Evolutionary conservation across 139 green algal species (phyloP).

Genomic region (Micractinium sp.): DNA sequence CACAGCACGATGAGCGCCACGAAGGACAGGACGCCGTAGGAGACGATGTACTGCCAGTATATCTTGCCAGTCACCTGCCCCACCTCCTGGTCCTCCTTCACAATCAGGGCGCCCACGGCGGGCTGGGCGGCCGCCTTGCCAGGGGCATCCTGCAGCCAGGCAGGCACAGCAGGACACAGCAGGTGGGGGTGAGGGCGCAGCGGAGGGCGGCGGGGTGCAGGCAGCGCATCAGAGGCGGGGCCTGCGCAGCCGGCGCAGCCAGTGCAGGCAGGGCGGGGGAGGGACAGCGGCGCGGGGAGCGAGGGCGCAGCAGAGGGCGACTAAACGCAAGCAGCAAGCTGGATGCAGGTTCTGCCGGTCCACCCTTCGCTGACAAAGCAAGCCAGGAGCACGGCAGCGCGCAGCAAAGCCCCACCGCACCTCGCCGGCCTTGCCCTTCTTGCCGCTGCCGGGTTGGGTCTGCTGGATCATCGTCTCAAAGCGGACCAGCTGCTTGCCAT

Average conservation of each 20-base stretch:
- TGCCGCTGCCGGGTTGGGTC: neutral
- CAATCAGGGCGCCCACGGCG: constrained; percentile 32
- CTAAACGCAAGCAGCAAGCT: neutral
- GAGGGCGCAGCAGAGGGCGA: neutral
- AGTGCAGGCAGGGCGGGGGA: too few relatives aligned
- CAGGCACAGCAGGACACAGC: too few relatives aligned
- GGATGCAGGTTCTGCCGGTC: too few relatives aligned
- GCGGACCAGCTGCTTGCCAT: constrained; percentile 20
- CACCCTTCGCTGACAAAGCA: too few relatives aligned
- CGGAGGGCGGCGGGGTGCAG: too few relatives aligned
- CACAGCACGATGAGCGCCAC: constrained; percentile 44
- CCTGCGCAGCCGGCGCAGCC: too few relatives aligned
- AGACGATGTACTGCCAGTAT: constrained; percentile 51
- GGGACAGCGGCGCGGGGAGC: neutral
- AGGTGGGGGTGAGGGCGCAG: neutral
- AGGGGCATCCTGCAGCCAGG: neutral
- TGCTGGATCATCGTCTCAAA: constrained; percentile 47
- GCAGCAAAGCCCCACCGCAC: neutral
- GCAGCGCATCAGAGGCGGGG: too few relatives aligned
- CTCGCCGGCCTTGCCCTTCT: neutral
- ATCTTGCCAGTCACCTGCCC: constrained; percentile 37
- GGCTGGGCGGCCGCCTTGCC: neutral
- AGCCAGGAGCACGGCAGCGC: too few relatives aligned
- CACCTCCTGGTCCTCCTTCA: constrained; percentile 50
- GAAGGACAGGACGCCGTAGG: constrained; percentile 50